Conservation (phyloP, 768 basidiomycete genomes). For the Holtermanniella nyarrowii region DNA sequence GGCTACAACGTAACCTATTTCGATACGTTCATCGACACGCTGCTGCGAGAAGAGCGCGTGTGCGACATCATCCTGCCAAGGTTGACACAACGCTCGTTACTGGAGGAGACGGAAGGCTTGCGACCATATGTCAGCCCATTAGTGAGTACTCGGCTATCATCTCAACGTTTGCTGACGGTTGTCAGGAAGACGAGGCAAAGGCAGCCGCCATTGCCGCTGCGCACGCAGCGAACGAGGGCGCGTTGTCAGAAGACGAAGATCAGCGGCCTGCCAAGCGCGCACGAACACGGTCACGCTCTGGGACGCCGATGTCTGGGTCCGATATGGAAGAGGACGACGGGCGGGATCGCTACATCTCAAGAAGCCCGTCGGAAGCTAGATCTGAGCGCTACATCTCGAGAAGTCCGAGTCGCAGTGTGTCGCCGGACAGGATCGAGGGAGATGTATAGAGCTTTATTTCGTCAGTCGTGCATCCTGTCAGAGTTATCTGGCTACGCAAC, state of each 20-base stretch:
- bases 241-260: not conserved
- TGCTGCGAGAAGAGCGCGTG: conserved; percentile 79
- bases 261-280: conserved; percentile 6
- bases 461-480: too few species aligned
- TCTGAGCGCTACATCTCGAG: conserved; percentile 9
- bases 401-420: conserved; percentile 4
- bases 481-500: too few species aligned
- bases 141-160: conserved; percentile 40
- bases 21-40: conserved; percentile 79
- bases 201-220: too few species aligned
- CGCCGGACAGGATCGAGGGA: conserved; percentile 17
- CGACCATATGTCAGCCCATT: conserved; percentile 73
- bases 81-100: conserved; percentile 65
- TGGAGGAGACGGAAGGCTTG: conserved; percentile 88
- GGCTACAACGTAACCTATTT: conserved; percentile 79
- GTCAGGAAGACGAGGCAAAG: conserved; percentile 15
- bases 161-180: not conserved
- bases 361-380: conserved; percentile 16
- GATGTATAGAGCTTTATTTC: conserved; percentile 17
- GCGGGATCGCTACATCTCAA: conserved; percentile 21
- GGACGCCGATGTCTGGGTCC: not conserved
- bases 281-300: conserved; percentile 9
- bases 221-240: conserved; percentile 1
- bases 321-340: conserved; percentile 5
- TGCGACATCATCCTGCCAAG: conserved; percentile 95